A percentile compares a stretch with the other conserved stretches of the same genome.
These are phyloP conservation scores for Neurospora sp. DNA, from an alignment of 495 filamentous ascomycete genomes.

Conservation along the genomic window DNA sequence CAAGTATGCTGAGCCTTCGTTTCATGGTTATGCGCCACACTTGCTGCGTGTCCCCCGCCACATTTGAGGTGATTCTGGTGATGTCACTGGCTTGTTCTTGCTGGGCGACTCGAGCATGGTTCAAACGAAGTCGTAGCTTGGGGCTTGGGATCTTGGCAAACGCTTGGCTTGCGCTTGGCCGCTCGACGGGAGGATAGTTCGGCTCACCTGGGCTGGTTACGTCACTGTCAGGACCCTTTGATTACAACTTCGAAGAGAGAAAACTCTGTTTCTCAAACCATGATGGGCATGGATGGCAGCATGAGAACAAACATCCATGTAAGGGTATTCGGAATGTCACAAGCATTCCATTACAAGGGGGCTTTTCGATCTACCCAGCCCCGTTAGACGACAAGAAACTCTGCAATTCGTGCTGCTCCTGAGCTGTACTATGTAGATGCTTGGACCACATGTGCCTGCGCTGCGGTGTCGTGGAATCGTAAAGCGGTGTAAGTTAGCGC, in stretches of 20 bases:
- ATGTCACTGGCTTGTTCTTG: constrained; percentile 1
- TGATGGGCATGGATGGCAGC: neutral
- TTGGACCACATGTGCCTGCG: neutral
- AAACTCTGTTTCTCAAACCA: neutral
- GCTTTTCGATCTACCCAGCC: neutral
- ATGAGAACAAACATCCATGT: neutral
- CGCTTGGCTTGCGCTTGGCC: neutral
- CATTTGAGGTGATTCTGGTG: neutral
- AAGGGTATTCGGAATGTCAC: neutral
- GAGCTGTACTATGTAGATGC: neutral
- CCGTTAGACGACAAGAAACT: neutral
- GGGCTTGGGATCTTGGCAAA: neutral
- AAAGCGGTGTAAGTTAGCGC: neutral
- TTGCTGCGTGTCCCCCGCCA: neutral
- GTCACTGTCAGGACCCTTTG: neutral
- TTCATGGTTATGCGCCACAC: neutral
- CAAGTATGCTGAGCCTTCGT: neutral
- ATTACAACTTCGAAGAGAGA: neutral
- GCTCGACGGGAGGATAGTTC: neutral
- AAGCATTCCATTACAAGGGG: neutral
- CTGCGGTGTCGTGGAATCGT: neutral
- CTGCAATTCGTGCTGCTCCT: neutral
- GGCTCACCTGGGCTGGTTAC: neutral
- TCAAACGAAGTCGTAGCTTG: neutral
- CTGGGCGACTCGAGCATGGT: neutral